Evolutionary conservation across 1,284 basidiomycete species (phyloP), one percentile per base, ranked within the genome.

Genomic region (Ustilago esculenta): DNA sequence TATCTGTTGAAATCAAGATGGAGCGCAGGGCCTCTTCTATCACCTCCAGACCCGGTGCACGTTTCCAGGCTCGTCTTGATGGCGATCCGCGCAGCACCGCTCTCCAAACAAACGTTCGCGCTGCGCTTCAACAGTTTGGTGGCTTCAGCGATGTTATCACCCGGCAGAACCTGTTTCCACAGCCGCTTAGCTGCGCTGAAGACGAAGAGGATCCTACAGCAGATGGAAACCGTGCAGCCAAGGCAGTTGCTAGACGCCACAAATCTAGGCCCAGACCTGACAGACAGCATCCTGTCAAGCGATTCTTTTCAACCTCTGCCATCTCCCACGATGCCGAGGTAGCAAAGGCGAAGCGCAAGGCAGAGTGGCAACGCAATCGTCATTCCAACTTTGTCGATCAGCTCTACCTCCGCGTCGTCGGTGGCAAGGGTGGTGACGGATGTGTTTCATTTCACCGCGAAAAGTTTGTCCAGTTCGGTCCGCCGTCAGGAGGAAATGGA

Each of bases 381-480:
- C 64, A 71, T 29, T 61, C 77, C 8, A 59, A 72, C 46, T 80
- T 81, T 59, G 67, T 81, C 47, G 80, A 82, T 46, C 60, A 72
- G 29, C 59, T 80, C 24, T 37, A 44, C 21, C 39, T 81, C 6
- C 61, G 60, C 9, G 47, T 79, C 35, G 61, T 67, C 2, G 77
- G 64, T 9, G 80, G 80, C 10, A 64, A 69, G 37, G 80, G 80
- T 36, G 80, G 80, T 17, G 80, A 82, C 39, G 80, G 80, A 6
- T 81, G 79, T 50, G 76, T 81, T 1, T 71, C 79, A 0, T 82
- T 82, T 37, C 65, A 78, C 23, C 75, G 79, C 33, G 80, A 76
- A 55, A 82, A 82, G 67, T 80, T 73, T 47, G 73, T 80, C 27
- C 47, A 72, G n/a, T 74, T 73, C 46, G 80, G 80, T 10, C 80